These are phyloP conservation scores for Scheffersomyces quercinus DNA, from an alignment of 1,139 yeast species.

Conservation along the genomic window DNA sequence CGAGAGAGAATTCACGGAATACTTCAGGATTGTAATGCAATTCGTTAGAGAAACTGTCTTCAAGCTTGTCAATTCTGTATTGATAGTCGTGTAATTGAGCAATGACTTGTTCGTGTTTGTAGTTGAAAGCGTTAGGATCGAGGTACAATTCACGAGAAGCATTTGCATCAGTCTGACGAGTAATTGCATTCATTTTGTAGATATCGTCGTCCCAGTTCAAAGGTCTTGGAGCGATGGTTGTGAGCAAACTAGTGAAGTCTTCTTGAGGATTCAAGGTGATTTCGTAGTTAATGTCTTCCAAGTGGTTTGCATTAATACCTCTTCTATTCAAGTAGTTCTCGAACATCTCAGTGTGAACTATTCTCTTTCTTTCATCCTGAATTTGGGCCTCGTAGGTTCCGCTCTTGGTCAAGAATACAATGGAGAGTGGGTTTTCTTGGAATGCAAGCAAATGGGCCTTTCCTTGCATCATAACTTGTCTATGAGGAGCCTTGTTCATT, in stretches of 20 bases:
- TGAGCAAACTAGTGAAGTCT: constrained; percentile 14
- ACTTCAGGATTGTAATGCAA: constrained; percentile 18
- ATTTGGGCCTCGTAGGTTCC: constrained; percentile 19
- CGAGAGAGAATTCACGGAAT: constrained; percentile 13
- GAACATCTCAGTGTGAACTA: constrained; percentile 28
- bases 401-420: constrained; percentile 17
- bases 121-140: constrained; percentile 21
- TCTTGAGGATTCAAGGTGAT: constrained; percentile 14
- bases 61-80: constrained; percentile 13
- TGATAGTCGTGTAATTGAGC: constrained; percentile 15
- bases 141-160: constrained; percentile 20
- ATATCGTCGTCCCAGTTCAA: constrained; percentile 20
- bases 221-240: constrained; percentile 18
- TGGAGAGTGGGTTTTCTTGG: constrained; percentile 18
- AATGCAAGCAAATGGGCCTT: constrained; percentile 21
- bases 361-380: constrained; percentile 18
- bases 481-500: constrained; percentile 30
- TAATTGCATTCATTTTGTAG: constrained; percentile 16
- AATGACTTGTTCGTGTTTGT: constrained; percentile 20
- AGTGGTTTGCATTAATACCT: constrained; percentile 11
- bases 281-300: constrained; percentile 6
- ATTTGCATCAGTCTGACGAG: constrained; percentile 17
- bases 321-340: constrained; percentile 23
- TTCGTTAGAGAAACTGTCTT: constrained; percentile 27
- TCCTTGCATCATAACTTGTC: constrained; percentile 30